A percentile compares a stretch with the other conserved stretches of the same genome.
Evolutionary conservation across 345 rosid species (phyloP).

Genomic region (Eucalyptus curtisii): DNA sequence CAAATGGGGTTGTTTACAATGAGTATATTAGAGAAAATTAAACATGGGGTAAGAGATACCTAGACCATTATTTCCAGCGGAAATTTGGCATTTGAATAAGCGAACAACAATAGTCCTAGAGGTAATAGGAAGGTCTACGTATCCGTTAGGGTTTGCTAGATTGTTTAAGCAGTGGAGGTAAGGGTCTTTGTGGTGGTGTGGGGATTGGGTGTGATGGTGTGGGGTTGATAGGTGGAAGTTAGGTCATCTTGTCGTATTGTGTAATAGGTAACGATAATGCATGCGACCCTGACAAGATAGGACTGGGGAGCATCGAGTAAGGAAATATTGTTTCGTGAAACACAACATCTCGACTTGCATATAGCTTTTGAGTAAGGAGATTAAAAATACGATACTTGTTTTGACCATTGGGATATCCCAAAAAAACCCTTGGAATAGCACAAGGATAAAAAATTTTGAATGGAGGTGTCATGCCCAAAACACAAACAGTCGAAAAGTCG

Average conservation of each 20-base stretch:
- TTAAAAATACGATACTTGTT: no score
- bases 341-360: background rate
- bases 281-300: background rate
- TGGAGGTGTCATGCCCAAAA: background rate
- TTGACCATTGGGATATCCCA: background rate
- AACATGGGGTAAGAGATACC: background rate
- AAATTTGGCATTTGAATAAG: background rate
- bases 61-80: background rate
- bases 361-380: background rate
- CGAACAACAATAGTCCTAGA: background rate
- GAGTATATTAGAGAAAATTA: background rate
- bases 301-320: background rate
- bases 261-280: background rate
- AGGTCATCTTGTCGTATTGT: background rate
- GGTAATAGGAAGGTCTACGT: background rate
- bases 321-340: background rate
- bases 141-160: background rate
- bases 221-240: background rate
- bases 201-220: background rate
- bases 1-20: background rate
- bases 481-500: background rate
- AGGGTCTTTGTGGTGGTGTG: background rate
- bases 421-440: background rate
- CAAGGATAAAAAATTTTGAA: background rate
- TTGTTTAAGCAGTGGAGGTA: background rate